Conservation (phyloP, 257 asterid species). For the Nicotiana paniculata region DNA sequence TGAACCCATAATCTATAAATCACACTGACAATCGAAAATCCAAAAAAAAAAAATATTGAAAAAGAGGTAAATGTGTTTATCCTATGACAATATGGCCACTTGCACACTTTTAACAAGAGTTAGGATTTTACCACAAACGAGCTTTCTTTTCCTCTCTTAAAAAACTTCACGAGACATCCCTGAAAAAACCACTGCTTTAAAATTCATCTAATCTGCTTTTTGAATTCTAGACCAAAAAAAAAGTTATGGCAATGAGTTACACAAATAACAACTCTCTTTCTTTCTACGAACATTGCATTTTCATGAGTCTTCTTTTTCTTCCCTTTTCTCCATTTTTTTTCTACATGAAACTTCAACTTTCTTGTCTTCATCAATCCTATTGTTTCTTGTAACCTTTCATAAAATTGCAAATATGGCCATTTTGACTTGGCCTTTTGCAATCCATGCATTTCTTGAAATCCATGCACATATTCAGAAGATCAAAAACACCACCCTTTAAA, state of each 20-base stretch:
- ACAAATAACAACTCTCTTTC: background rate
- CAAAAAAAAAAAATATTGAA: background rate
- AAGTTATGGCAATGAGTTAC: background rate
- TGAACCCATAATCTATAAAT: too few relatives aligned
- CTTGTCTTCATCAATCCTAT: slow-evolving; percentile 3
- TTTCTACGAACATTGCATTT: slow-evolving; percentile 10
- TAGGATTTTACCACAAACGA: slow-evolving; percentile 17
- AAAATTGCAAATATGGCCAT: too few relatives aligned
- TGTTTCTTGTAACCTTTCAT: too few relatives aligned
- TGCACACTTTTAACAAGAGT: slow-evolving; percentile 15
- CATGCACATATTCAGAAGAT: slow-evolving; percentile 65
- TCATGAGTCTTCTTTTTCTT: slow-evolving; percentile 15
- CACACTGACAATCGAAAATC: background rate
- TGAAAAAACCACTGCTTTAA: slow-evolving; percentile 23
- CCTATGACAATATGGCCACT: slow-evolving; percentile 15
- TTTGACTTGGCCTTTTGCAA: background rate
- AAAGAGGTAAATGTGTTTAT: background rate
- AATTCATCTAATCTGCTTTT: background rate
- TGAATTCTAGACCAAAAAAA: background rate
- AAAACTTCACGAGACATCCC: slow-evolving; percentile 38
- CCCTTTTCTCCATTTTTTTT: background rate
- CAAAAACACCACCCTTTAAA: slow-evolving; percentile 5
- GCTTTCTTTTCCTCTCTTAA: slow-evolving; percentile 13
- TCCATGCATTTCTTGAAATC: slow-evolving; percentile 74
- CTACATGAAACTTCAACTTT: slow-evolving; percentile 9